Conservation (phyloP, 352 stramenopile species). For the Phytophthora constricta region DNA sequence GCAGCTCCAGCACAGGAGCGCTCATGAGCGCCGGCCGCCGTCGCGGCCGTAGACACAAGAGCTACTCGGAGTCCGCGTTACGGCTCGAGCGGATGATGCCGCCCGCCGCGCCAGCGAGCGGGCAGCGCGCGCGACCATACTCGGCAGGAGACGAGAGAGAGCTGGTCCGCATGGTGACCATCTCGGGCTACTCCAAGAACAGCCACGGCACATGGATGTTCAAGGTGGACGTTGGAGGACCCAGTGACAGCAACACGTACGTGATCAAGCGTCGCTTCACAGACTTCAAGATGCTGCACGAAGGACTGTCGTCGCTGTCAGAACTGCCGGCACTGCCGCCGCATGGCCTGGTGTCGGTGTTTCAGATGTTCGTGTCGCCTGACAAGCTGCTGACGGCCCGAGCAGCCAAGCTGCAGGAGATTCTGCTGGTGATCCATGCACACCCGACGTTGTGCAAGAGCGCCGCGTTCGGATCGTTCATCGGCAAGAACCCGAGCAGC, state of each 20-base stretch:
- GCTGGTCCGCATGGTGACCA: constrained; percentile 52
- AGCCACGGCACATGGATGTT: constrained; percentile 78
- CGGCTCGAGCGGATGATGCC: constrained; percentile 55
- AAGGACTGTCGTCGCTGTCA: constrained; percentile 51
- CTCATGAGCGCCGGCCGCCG: constrained; percentile 23
- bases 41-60: constrained; percentile 58
- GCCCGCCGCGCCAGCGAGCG: constrained; percentile 20
- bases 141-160: constrained; percentile 62
- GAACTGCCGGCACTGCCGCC: constrained; percentile 56
- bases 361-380: constrained; percentile 73
- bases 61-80: constrained; percentile 64
- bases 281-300: constrained; percentile 76
- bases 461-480: constrained; percentile 58
- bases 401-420: constrained; percentile 56
- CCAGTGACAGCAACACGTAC: constrained; percentile 63
- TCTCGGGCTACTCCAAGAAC: constrained; percentile 72
- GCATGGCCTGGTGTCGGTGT: constrained; percentile 70
- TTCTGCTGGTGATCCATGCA: constrained; percentile 65
- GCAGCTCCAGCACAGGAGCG: constrained; percentile 28
- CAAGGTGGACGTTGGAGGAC: constrained; percentile 68
- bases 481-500: constrained; percentile 76
- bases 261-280: constrained; percentile 75
- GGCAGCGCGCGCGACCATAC: constrained; percentile 48
- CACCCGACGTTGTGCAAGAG: constrained; percentile 56
- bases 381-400: constrained; percentile 63